Evolutionary conservation across 179 eudicot species (phyloP).

Genomic region (Corrigiola litoralis): DNA sequence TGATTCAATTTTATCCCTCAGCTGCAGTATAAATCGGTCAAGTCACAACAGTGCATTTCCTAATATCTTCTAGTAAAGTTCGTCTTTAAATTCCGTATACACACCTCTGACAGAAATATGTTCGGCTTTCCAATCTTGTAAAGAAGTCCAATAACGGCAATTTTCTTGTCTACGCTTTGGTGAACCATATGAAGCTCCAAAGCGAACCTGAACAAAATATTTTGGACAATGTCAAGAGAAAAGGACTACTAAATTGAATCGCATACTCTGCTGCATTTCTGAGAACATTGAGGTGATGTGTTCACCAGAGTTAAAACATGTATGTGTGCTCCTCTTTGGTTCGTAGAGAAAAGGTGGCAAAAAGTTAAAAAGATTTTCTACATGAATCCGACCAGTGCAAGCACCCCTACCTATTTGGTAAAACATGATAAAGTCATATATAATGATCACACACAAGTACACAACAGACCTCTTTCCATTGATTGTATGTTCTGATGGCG

Average conservation of each 20-base stretch:
- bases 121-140: constrained; percentile 42
- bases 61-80: background rate
- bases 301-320: too few species aligned
- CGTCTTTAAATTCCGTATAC: background rate
- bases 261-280: too few species aligned
- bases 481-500: constrained; percentile 80
- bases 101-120: constrained; percentile 37
- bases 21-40: constrained; percentile 5
- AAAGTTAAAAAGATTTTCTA: too few species aligned
- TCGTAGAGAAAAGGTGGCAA: too few species aligned
- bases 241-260: too few species aligned
- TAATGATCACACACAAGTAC: background rate
- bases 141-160: constrained; percentile 39
- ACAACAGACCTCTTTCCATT: constrained; percentile 43
- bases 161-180: constrained; percentile 19
- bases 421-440: background rate
- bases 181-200: constrained; percentile 59
- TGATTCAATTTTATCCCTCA: constrained; percentile 5
- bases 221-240: too few species aligned
- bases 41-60: background rate
- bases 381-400: too few species aligned
- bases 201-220: constrained; percentile 33
- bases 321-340: too few species aligned
- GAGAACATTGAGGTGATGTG: too few species aligned
- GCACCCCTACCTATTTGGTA: background rate